Percentiles rank a stretch among this genome's conserved stretches.
phyloP scores from a whole-genome alignment of 805 yeast genomes.

The Kuraishia molischiana region DNA sequence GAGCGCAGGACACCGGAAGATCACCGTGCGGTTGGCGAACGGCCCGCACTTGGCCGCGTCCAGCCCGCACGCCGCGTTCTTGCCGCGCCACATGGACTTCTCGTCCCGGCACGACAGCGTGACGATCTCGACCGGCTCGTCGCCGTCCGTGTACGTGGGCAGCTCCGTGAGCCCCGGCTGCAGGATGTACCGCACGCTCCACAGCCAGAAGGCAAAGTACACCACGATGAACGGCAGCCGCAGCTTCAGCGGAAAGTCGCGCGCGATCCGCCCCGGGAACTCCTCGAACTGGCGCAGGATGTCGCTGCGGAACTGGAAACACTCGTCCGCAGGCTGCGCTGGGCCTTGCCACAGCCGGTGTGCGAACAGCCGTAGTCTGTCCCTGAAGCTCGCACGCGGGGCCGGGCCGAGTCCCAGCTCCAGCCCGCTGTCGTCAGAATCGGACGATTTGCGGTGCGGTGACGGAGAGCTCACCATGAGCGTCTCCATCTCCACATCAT shows the following conservation, averaged over 20 bases:
- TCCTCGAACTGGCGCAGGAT: constrained; percentile 24
- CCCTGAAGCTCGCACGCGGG: too few relatives aligned
- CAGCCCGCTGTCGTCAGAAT: too few relatives aligned
- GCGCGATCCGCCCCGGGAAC: constrained; percentile 29
- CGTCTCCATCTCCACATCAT: too few relatives aligned
- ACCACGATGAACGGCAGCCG: constrained; percentile 20
- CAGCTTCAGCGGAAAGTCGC: constrained; percentile 15
- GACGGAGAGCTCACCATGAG: too few relatives aligned
- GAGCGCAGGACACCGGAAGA: constrained; percentile 78
- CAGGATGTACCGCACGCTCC: constrained; percentile 25
- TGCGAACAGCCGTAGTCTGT: too few relatives aligned
- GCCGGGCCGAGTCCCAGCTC: too few relatives aligned
- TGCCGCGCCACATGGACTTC: constrained; percentile 59
- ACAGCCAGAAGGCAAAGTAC: constrained; percentile 39
- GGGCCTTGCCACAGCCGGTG: too few relatives aligned
- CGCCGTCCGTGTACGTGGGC: constrained; percentile 21
- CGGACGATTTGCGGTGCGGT: too few relatives aligned
- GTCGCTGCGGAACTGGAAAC: constrained; percentile 27
- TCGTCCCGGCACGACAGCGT: constrained; percentile 40
- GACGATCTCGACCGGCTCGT: constrained; percentile 20
- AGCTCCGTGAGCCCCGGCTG: constrained; percentile 35
- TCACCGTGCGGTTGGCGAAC: constrained; percentile 30
- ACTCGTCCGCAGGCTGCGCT: constrained; percentile 29
- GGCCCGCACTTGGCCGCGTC: constrained; percentile 53
- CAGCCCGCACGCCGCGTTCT: constrained; percentile 67